Percentiles rank a stretch among this genome's conserved stretches.
Conservation (phyloP, 768 basidiomycete species). For the Termitomyces sp. region DNA sequence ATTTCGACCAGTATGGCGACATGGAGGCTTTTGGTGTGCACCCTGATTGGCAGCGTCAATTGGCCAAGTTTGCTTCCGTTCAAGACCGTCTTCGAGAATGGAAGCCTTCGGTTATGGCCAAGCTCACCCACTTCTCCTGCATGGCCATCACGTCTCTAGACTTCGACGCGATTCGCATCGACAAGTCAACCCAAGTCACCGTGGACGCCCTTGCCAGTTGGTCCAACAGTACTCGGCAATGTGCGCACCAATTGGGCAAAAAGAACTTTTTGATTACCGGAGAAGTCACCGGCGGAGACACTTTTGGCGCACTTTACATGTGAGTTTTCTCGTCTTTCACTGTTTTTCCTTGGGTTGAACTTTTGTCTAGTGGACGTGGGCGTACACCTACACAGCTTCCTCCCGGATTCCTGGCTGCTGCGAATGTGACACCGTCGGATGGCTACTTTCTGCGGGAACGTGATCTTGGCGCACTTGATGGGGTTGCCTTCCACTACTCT, state of each 20-base stretch:
- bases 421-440: slow-evolving; percentile 58
- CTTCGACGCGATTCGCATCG: slow-evolving; percentile 92
- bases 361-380: slow-evolving; percentile 72
- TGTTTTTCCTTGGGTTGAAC: neutral
- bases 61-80: slow-evolving; percentile 93
- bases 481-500: slow-evolving; percentile 91
- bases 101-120: slow-evolving; percentile 75
- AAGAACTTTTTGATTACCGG: slow-evolving; percentile 89
- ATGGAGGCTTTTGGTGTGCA: slow-evolving; percentile 98
- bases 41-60: slow-evolving; percentile 90
- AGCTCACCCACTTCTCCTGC: slow-evolving; percentile 78
- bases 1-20: slow-evolving; percentile 95
- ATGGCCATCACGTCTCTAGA: slow-evolving; percentile 86
- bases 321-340: slow-evolving; percentile 33
- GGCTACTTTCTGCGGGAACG: slow-evolving; percentile 77
- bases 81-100: slow-evolving; percentile 96
- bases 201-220: slow-evolving; percentile 78
- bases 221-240: slow-evolving; percentile 70
- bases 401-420: slow-evolving; percentile 64
- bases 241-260: slow-evolving; percentile 73
- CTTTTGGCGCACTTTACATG: slow-evolving; percentile 86
- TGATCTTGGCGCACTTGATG: slow-evolving; percentile 63
- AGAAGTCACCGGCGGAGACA: slow-evolving; percentile 93
- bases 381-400: slow-evolving; percentile 75
- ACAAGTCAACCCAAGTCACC: slow-evolving; percentile 91